Evolutionary conservation across 345 rosid species (phyloP).

Genomic region (Eucalyptus polybractea): DNA sequence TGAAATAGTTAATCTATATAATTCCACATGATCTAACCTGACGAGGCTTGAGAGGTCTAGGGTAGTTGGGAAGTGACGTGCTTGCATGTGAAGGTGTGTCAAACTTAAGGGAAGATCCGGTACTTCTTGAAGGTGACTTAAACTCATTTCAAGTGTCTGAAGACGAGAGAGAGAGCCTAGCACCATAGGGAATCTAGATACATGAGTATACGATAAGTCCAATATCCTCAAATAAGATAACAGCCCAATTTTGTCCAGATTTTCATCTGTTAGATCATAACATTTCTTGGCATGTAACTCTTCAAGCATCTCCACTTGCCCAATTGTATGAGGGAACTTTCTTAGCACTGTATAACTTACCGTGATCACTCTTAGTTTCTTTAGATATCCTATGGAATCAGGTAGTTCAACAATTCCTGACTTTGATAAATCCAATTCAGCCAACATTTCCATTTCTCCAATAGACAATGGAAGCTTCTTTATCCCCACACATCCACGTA

Average conservation of each 20-base stretch:
- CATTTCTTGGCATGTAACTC: too few species aligned
- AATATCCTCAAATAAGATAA: too few species aligned
- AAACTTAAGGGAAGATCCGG: not conserved
- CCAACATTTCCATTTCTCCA: not conserved
- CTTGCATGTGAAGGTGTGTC: not conserved
- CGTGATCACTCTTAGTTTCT: too few species aligned
- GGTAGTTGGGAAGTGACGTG: not conserved
- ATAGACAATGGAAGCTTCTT: not conserved
- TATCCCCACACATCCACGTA: not conserved
- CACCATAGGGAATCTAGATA: rapidly evolving
- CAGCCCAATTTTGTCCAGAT: rapidly evolving
- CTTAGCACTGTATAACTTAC: too few species aligned
- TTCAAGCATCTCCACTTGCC: rapidly evolving
- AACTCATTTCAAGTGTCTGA: not conserved
- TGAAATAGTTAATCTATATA: not conserved
- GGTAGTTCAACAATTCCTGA: not conserved
- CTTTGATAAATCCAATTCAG: not conserved
- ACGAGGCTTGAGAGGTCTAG: not conserved
- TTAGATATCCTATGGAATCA: rapidly evolving
- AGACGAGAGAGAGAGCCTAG: not conserved
- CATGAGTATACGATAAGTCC: too few species aligned
- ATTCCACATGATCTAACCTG: not conserved
- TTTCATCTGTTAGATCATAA: too few species aligned
- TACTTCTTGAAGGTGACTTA: not conserved
- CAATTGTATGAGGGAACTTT: too few species aligned